These are phyloP conservation scores for Colletotrichum endophyticum DNA, from an alignment of 2,329 filamentous ascomycete species.

Conservation along the genomic window DNA sequence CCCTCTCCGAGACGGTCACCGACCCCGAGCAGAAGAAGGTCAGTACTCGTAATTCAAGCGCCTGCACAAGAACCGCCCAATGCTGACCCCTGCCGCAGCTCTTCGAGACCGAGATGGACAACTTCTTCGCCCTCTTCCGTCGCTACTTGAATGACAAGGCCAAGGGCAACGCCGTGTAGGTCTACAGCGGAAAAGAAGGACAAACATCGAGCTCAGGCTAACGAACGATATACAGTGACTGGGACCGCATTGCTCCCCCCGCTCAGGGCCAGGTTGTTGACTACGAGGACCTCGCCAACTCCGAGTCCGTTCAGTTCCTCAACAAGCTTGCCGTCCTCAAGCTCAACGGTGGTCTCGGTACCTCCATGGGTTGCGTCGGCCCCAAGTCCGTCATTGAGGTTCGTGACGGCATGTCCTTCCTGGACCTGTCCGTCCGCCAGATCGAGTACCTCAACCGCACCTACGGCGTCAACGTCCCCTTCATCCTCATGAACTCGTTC, in stretches of 20 bases:
- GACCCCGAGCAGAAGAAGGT: conserved; percentile 87
- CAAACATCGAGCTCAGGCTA: conserved; percentile 7
- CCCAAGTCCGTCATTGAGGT: conserved; percentile 99
- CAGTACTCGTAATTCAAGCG: conserved; percentile 29
- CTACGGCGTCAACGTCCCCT: conserved; percentile 95
- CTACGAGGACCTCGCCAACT: conserved; percentile 88
- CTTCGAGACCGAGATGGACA: conserved; percentile 99
- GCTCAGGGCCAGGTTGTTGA: conserved; percentile 93
- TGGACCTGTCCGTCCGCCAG: conserved; percentile 97
- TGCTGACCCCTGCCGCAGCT: conserved; percentile 56
- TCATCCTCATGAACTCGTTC: conserved; percentile 99
- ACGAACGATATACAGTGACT: conserved; percentile 67
- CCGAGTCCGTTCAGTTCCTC: conserved; percentile 90
- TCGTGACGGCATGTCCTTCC: conserved; percentile 99
- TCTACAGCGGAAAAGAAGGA: conserved; percentile 20
- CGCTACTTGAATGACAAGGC: conserved; percentile 99
- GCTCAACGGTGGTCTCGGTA: conserved; percentile 98
- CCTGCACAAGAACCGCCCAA: background rate
- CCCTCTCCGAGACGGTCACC: conserved; percentile 86
- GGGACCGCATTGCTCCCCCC: conserved; percentile 95
- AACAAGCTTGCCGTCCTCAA: conserved; percentile 98
- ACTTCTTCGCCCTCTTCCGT: conserved; percentile 99
- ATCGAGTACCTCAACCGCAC: conserved; percentile 99
- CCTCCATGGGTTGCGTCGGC: conserved; percentile 98
- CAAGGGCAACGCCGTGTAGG: conserved; percentile 88